Conservation (phyloP, 148 eudicot species). For the Camellia japonica region DNA sequence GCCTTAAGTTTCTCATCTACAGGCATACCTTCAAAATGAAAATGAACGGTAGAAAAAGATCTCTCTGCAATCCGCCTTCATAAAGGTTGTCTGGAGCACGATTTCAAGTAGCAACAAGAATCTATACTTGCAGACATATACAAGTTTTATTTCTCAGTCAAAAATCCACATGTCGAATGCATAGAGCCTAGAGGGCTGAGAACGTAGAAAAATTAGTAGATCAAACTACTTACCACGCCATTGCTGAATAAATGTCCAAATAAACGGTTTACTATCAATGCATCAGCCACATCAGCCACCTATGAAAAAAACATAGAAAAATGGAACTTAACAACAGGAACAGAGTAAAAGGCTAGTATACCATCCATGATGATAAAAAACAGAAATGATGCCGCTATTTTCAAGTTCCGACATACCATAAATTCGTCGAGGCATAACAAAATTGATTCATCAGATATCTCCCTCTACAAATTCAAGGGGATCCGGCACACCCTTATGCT, state of each 20-base stretch:
- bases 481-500: constrained; percentile 78
- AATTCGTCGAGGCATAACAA: constrained; percentile 90
- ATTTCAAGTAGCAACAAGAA: constrained; percentile 91
- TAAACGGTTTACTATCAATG: constrained; percentile 75
- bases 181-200: neutral
- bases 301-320: constrained; percentile 16
- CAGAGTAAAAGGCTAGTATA: no score
- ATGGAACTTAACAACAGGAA: neutral
- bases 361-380: no score
- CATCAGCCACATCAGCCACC: constrained; percentile 97
- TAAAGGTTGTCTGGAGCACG: constrained; percentile 89
- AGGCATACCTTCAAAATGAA: constrained; percentile 63
- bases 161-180: neutral
- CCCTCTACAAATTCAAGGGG: constrained; percentile 90
- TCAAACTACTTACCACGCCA: constrained; percentile 62
- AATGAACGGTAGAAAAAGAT: constrained; percentile 86
- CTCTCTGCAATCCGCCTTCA: constrained; percentile 93
- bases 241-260: constrained; percentile 72
- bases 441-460: constrained; percentile 81
- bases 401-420: constrained; percentile 39
- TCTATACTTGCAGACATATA: constrained; percentile 31
- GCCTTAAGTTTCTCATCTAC: neutral
- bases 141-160: neutral
- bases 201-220: neutral
- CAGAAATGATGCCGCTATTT: neutral